These are phyloP conservation scores for Fragilariopsis cylindrus DNA, from an alignment of 108 stramenopile genomes.

Conservation along the genomic window DNA sequence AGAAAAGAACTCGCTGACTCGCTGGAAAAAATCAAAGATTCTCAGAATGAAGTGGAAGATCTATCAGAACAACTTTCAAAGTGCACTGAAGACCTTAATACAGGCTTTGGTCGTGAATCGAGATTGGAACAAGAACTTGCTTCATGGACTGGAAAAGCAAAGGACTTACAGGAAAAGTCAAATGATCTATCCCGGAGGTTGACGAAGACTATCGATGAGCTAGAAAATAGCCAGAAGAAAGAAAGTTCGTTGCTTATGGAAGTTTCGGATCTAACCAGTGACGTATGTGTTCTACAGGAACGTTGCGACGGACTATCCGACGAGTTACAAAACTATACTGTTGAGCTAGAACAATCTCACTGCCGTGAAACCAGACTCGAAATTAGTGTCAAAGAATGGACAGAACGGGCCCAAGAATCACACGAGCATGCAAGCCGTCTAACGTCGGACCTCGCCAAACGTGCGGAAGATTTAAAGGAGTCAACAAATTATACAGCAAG, in stretches of 20 bases:
- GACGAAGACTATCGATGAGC: slow-evolving; percentile 9
- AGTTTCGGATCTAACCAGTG: slow-evolving; percentile 10
- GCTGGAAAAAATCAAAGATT: slow-evolving; percentile 19
- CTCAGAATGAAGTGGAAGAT: slow-evolving; percentile 23
- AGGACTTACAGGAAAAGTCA: slow-evolving; percentile 20
- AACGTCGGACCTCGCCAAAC: background rate
- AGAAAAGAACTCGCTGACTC: slow-evolving; percentile 18
- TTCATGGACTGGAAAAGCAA: slow-evolving; percentile 29
- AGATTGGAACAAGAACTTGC: slow-evolving; percentile 34
- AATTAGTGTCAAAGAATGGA: slow-evolving; percentile 19
- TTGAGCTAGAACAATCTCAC: slow-evolving; percentile 10
- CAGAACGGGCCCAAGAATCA: slow-evolving; percentile 13
- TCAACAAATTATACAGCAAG: background rate
- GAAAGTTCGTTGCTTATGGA: slow-evolving; percentile 17
- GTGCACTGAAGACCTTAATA: slow-evolving; percentile 20
- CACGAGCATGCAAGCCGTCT: slow-evolving; percentile 3
- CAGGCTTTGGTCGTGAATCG: slow-evolving; percentile 30
- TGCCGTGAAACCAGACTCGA: slow-evolving; percentile 10
- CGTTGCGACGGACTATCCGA: background rate
- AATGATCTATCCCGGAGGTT: slow-evolving; percentile 29
- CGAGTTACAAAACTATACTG: background rate
- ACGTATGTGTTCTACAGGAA: slow-evolving; percentile 7
- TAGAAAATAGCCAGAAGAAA: slow-evolving; percentile 14
- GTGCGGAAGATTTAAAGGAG: slow-evolving; percentile 2
- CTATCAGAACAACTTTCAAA: slow-evolving; percentile 22